Percentiles rank a stretch among this genome's conserved stretches.
Conservation (phyloP, 2,329 filamentous ascomycete genomes). For the Aureobasidium mangrovei region DNA sequence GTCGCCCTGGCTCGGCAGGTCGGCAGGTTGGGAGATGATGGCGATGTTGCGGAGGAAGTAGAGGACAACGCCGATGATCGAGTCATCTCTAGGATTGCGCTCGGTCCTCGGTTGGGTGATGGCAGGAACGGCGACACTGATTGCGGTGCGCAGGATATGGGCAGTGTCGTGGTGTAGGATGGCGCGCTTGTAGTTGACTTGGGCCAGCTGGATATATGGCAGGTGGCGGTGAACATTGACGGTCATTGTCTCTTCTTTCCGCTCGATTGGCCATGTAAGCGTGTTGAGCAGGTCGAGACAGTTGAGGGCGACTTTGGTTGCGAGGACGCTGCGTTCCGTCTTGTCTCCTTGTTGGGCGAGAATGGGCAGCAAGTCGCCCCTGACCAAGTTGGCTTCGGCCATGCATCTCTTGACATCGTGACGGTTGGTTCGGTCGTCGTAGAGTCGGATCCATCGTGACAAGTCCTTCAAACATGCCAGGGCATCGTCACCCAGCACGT, state of each 20-base stretch:
- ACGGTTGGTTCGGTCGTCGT: slow-evolving; percentile 86
- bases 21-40: slow-evolving; percentile 67
- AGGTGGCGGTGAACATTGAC: slow-evolving; percentile 88
- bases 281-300: slow-evolving; percentile 87
- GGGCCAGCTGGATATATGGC: slow-evolving; percentile 78
- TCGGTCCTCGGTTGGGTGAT: slow-evolving; percentile 74
- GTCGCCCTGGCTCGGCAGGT: slow-evolving; percentile 71
- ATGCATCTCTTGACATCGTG: slow-evolving; percentile 92
- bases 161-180: slow-evolving; percentile 76
- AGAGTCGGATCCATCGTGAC: slow-evolving; percentile 88
- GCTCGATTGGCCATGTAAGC: slow-evolving; percentile 87
- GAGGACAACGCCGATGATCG: slow-evolving; percentile 81
- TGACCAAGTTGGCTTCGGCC: slow-evolving; percentile 84
- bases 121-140: slow-evolving; percentile 73
- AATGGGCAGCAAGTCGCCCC: slow-evolving; percentile 83
- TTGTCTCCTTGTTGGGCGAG: slow-evolving; percentile 72
- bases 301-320: slow-evolving; percentile 69
- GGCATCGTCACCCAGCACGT: slow-evolving; percentile 87
- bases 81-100: slow-evolving; percentile 70
- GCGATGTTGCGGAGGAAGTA: slow-evolving; percentile 85
- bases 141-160: slow-evolving; percentile 68
- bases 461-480: slow-evolving; percentile 86
- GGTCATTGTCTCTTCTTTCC: slow-evolving; percentile 70
- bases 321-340: slow-evolving; percentile 64
- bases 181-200: slow-evolving; percentile 80